These are phyloP conservation scores for Fusarium papillatum DNA, from an alignment of 2,329 filamentous ascomycete species.

Conservation along the genomic window DNA sequence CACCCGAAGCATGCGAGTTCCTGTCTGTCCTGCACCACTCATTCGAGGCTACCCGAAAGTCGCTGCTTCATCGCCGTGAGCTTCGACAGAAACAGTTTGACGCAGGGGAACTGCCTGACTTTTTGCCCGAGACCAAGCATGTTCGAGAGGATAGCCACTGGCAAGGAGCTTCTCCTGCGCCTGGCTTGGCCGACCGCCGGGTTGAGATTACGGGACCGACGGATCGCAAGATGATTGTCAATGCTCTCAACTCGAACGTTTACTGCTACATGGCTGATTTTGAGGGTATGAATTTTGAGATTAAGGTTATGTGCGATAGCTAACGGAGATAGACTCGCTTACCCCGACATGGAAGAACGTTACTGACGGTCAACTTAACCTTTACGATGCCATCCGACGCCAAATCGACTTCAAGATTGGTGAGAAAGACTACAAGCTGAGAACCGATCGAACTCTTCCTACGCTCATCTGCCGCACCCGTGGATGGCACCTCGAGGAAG, in stretches of 20 bases:
- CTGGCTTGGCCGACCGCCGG: conserved; percentile 91
- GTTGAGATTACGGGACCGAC: conserved; percentile 98
- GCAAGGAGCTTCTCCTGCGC: conserved; percentile 94
- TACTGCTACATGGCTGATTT: conserved; percentile 99
- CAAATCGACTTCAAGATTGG: conserved; percentile 98
- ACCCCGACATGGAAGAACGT: conserved; percentile 99
- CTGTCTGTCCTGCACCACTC: conserved; percentile 94
- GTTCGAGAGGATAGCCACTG: conserved; percentile 95
- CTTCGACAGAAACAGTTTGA: conserved; percentile 93
- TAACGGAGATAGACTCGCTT: conserved; percentile 78
- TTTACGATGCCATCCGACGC: conserved; percentile 94
- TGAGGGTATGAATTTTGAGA: conserved; percentile 75
- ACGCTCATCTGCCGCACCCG: conserved; percentile 95
- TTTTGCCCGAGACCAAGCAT: conserved; percentile 94
- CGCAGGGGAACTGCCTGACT: conserved; percentile 89
- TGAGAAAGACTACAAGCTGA: conserved; percentile 96
- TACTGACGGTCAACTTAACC: conserved; percentile 97
- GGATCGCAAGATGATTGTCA: conserved; percentile 99
- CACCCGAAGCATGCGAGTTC: conserved; percentile 90
- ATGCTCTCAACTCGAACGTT: conserved; percentile 94
- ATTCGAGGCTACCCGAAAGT: conserved; percentile 92
- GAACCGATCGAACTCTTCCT: conserved; percentile 86
- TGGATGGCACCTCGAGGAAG: conserved; percentile 99
- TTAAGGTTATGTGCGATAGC: not conserved
- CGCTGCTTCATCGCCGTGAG: conserved; percentile 87